Evolutionary conservation across 257 asterid genomes (phyloP), one percentile per base, ranked within the genome.

Genomic region (Verbena officinalis): DNA sequence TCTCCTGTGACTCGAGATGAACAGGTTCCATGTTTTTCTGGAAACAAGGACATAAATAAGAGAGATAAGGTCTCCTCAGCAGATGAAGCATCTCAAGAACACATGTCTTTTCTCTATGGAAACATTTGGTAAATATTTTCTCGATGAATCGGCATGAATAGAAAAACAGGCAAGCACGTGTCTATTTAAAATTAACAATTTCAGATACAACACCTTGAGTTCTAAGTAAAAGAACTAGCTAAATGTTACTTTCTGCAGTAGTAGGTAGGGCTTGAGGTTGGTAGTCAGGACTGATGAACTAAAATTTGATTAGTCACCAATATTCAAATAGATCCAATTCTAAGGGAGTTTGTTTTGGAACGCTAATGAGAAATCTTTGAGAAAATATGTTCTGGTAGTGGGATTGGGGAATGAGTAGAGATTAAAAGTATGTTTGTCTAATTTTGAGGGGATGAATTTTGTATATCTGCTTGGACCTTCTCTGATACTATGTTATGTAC

Each of bases 11-110:
- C 86, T 24, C 95, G 69, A 73, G 73, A 84, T 33, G 89, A 82
- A 76, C 97, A 93, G 46, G 99, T 88, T 74, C 99, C 99, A 55
- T 93, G 97, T 59, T 93, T 93, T 77, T 93, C 99, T 90, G 83
- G 70, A 57, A 59, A 64, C 36, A 70, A 34, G 19, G 33, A 45
- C 40, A 59, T 7, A 13, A 52, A 49, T 40, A 54, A 55, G 36
- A 63, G 39, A 72, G 40, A 33, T 62, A 43, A 77, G 68, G 20
- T 59, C 51, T 59, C 36, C 34, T 23, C 34, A 30, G 70, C 12
- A n/a, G n/a, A n/a, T n/a, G n/a, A n/a, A n/a, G n/a, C n/a, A n/a
- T n/a, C n/a, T n/a, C 6, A 23, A 59, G 55, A 40, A 61, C 45
- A 31, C 42, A 60, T 66, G 45, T 53, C 13, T n/a, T n/a, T n/a